Percentiles rank a stretch among this genome's conserved stretches.
Conservation (phyloP, 2,329 filamentous ascomycete genomes). For the Aspergillus sojae region DNA sequence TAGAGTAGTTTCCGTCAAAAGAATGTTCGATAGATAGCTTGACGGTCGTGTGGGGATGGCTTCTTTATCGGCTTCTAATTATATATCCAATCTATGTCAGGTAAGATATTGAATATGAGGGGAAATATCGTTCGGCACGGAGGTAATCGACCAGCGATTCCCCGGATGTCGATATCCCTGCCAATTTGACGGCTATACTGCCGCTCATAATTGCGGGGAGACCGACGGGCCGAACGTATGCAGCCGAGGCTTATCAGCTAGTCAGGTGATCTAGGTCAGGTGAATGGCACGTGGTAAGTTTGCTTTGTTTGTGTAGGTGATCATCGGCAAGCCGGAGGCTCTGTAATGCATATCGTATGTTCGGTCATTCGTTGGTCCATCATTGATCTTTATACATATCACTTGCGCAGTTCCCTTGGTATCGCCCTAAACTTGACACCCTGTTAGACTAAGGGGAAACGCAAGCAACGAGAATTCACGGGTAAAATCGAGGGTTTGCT, state of each 20-base stretch:
- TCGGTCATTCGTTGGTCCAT: constrained; percentile 8
- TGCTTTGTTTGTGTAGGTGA: constrained; percentile 17
- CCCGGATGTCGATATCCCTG: background rate
- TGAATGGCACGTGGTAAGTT: constrained; percentile 12
- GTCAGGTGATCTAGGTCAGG: constrained; percentile 16
- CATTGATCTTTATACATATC: background rate
- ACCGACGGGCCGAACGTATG: constrained; percentile 18
- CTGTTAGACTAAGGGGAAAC: background rate
- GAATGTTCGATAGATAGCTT: background rate
- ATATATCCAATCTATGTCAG: background rate
- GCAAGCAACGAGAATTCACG: background rate
- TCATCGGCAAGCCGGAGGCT: constrained; percentile 13
- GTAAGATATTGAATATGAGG: background rate
- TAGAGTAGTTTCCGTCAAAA: background rate
- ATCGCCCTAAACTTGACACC: background rate
- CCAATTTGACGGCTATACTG: constrained; percentile 1
- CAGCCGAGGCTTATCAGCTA: constrained; percentile 17
- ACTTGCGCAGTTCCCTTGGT: background rate
- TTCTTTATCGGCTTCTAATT: background rate
- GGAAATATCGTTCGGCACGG: background rate
- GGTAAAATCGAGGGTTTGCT: background rate
- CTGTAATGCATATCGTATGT: constrained; percentile 16
- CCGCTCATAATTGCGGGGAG: constrained; percentile 6
- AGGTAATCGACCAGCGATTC: background rate
- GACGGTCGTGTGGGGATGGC: background rate